These are phyloP conservation scores for Hsuehochloa calcarea DNA, from an alignment of 176 grass and related monocot genomes.

Conservation along the genomic window DNA sequence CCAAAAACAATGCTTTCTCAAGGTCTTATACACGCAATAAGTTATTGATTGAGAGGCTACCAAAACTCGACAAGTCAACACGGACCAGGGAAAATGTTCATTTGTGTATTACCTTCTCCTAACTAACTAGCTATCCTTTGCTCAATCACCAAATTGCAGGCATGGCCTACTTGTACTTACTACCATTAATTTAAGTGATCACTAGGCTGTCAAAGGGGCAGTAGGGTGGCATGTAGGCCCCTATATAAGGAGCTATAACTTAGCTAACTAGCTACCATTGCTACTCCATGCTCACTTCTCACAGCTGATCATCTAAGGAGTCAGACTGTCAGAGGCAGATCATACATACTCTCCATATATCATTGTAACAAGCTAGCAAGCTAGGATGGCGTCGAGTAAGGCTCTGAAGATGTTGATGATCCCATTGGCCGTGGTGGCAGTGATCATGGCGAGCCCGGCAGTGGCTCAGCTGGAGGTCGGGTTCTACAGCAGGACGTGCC, in stretches of 20 bases:
- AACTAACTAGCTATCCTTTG: not conserved
- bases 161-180: constrained; percentile 19
- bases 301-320: not conserved
- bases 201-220: not conserved
- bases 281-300: not conserved
- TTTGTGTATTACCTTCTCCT: not conserved
- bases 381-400: not conserved
- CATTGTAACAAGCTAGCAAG: not conserved
- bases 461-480: constrained; percentile 14
- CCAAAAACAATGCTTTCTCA: not conserved
- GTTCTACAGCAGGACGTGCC: constrained; percentile 32
- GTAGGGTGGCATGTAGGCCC: not conserved
- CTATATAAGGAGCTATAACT: not conserved
- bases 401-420: not conserved
- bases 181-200: not conserved
- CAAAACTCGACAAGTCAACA: not conserved
- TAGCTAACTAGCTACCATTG: not conserved
- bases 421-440: not conserved
- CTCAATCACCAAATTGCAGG: not conserved
- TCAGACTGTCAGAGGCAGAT: not conserved
- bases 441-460: not conserved
- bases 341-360: not conserved
- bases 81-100: not conserved
- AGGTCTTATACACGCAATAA: not conserved
- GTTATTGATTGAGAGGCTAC: not conserved